A percentile compares a stretch with the other conserved stretches of the same genome.
Evolutionary conservation across 345 rosid genomes (phyloP).

Genomic region (Brassica carinata): DNA sequence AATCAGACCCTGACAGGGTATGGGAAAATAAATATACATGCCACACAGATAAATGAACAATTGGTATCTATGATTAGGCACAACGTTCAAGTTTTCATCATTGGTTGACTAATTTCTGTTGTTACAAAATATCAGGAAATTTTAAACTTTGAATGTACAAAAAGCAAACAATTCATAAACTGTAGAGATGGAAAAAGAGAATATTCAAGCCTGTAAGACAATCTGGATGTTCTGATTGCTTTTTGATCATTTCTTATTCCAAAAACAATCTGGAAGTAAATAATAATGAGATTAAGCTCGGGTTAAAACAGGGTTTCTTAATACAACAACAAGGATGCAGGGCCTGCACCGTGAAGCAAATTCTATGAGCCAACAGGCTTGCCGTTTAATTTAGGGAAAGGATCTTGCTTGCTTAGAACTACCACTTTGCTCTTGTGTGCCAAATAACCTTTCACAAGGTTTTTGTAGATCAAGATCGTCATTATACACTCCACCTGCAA

Average conservation of each 20-base stretch:
- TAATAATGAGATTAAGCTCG: constrained; percentile 15
- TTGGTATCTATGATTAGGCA: background rate
- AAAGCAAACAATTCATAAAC: background rate
- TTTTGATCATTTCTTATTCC: background rate
- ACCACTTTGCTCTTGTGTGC: constrained; percentile 97
- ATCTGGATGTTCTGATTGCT: background rate
- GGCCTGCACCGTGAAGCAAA: background rate
- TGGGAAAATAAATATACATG: too few species aligned
- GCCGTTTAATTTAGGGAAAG: constrained; percentile 82
- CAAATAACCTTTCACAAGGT: constrained; percentile 84
- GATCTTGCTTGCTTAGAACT: constrained; percentile 96
- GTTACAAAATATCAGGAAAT: background rate
- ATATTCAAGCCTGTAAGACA: background rate
- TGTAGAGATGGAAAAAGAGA: background rate
- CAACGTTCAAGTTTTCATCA: background rate
- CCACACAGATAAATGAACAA: too few species aligned
- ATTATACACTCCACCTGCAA: constrained; percentile 90
- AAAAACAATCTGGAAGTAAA: background rate
- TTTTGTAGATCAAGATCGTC: constrained; percentile 83
- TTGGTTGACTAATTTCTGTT: background rate
- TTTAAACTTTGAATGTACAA: background rate
- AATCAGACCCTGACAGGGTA: too few species aligned
- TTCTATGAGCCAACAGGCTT: constrained; percentile 74
- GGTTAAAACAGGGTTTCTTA: constrained; percentile 15
- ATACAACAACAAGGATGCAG: constrained; percentile 27